Evolutionary conservation across 176 grass and related monocot species (phyloP).

Genomic region (Avena sativa): DNA sequence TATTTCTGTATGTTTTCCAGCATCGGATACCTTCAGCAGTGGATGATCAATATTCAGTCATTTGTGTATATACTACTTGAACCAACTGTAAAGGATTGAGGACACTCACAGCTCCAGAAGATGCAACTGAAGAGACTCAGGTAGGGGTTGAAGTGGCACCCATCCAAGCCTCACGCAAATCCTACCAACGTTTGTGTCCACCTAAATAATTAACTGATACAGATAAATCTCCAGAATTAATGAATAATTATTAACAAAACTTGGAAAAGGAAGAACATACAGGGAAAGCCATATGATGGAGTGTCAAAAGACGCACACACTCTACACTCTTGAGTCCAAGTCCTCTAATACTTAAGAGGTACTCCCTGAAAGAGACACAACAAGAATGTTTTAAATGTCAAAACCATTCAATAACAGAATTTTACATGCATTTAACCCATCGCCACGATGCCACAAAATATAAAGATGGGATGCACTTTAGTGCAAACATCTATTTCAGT

Average conservation of each 20-base stretch:
- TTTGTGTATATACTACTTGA: conserved; percentile 4
- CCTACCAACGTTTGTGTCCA: conserved; percentile 85
- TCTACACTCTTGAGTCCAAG: conserved; percentile 90
- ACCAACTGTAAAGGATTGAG: conserved; percentile 15
- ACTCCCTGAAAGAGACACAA: conserved; percentile 62
- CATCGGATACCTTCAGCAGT: conserved; percentile 68
- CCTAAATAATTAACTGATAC: conserved; percentile 50
- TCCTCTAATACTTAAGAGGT: conserved; percentile 75
- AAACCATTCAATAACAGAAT: conserved; percentile 23
- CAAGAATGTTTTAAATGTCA: conserved; percentile 40
- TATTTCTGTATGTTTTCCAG: conserved; percentile 88
- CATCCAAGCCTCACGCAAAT: conserved; percentile 89
- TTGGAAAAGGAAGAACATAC: conserved; percentile 43
- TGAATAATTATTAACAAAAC: background rate
- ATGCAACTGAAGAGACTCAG: conserved; percentile 75
- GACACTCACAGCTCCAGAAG: conserved; percentile 66
- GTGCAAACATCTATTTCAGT: conserved; percentile 8
- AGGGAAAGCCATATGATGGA: conserved; percentile 86
- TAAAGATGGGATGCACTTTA: conserved; percentile 8
- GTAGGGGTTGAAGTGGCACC: conserved; percentile 78
- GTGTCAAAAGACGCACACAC: conserved; percentile 87
- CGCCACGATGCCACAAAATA: background rate
- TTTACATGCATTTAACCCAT: conserved; percentile 20
- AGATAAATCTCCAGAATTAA: conserved; percentile 33
- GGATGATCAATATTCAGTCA: conserved; percentile 37